Evolutionary conservation across 2,329 filamentous ascomycete species (phyloP).

Genomic region (Colletotrichum musae): DNA sequence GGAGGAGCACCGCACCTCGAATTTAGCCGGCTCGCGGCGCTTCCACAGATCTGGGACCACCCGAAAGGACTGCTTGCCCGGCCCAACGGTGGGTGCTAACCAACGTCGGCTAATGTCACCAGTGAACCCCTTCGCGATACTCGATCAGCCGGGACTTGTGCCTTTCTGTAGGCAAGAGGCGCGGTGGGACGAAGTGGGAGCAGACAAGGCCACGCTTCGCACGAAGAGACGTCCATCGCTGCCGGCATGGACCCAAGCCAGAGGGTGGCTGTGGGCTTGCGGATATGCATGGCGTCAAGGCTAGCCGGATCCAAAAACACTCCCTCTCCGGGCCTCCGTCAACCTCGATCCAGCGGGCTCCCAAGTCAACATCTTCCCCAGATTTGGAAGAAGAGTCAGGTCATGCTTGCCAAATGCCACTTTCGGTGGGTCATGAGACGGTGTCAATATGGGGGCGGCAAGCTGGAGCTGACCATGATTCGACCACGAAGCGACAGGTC

Average conservation of each 20-base stretch:
- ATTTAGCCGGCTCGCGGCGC: conserved; percentile 24
- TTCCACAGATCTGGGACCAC: conserved; percentile 31
- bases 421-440: conserved; percentile 29
- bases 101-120: conserved; percentile 23
- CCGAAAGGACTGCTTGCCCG: conserved; percentile 2
- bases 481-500: conserved; percentile 2
- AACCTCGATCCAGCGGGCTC: conserved; percentile 16
- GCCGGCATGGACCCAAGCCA: conserved; percentile 5
- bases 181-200: not conserved
- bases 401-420: conserved; percentile 13
- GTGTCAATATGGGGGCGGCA: not conserved
- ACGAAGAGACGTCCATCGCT: not conserved
- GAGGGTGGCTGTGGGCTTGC: not conserved
- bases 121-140: not conserved
- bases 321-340: not conserved
- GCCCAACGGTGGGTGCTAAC: not conserved
- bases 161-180: not conserved
- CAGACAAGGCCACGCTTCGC: not conserved
- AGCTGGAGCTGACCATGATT: conserved; percentile 11
- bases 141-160: not conserved
- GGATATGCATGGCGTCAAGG: not conserved
- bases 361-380: conserved; percentile 5
- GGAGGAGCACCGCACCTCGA: conserved; percentile 11
- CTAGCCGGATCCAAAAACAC: not conserved
- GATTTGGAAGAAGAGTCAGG: conserved; percentile 14